phyloP scores from a whole-genome alignment of 345 rosid genomes.

The Eucalyptus pumila region DNA sequence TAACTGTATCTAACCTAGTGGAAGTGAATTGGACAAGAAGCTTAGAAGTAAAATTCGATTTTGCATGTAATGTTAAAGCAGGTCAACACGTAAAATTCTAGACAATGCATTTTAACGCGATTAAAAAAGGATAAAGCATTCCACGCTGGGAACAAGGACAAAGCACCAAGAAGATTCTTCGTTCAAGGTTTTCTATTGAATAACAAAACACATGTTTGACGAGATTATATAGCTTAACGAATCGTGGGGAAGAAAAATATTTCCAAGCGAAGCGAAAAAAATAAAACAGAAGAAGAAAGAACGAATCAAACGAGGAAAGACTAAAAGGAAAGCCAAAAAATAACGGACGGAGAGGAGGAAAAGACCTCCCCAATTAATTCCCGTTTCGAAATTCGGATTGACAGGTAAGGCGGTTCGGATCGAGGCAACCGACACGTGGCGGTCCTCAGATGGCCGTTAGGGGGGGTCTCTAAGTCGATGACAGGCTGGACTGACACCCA shows the following conservation, averaged over 20 bases:
- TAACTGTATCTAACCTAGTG: neutral
- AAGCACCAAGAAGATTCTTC: neutral
- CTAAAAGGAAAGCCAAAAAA: neutral
- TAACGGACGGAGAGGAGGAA: neutral
- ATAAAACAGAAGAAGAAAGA: neutral
- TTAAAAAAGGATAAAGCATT: neutral
- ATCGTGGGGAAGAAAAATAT: neutral
- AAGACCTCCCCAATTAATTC: neutral
- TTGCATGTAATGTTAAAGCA: neutral
- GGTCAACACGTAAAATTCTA: too few relatives aligned
- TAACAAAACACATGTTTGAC: neutral
- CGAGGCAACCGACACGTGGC: conserved; percentile 25
- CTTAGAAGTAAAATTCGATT: neutral
- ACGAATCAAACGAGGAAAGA: neutral
- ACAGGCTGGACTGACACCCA: conserved; percentile 47
- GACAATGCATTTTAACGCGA: neutral
- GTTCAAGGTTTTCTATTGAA: neutral
- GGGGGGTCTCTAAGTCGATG: neutral
- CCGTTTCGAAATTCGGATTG: neutral
- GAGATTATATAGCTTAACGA: neutral
- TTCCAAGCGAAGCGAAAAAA: neutral
- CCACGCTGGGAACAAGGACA: neutral
- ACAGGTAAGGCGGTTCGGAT: conserved; percentile 17
- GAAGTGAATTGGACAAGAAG: neutral
- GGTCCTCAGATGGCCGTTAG: conserved; percentile 13